Evolutionary conservation across 169 alveolate species (phyloP).

Genomic region (Plasmodium knowlesi): DNA sequence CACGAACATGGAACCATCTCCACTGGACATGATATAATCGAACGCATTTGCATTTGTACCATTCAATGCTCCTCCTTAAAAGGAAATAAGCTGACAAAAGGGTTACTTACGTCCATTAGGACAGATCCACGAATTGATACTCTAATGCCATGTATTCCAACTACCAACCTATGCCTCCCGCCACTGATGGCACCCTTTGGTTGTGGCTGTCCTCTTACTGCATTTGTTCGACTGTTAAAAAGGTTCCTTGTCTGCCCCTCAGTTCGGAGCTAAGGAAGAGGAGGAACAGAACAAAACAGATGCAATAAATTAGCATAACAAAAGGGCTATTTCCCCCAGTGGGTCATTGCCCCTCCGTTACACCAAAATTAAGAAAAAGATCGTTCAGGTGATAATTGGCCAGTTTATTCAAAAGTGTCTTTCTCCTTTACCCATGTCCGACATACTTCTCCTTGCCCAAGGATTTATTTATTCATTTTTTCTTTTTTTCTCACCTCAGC

Average conservation of each 20-base stretch:
- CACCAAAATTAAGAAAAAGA: background rate
- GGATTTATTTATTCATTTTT: background rate
- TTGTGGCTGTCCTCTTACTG: background rate
- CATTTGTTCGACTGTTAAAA: background rate
- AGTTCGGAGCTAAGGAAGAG: background rate
- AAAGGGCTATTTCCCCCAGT: too few species aligned
- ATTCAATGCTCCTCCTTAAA: background rate
- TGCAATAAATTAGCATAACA: background rate
- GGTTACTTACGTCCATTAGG: background rate
- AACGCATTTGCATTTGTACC: background rate
- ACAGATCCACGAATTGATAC: background rate
- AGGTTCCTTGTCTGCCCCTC: background rate
- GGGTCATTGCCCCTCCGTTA: background rate
- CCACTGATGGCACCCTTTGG: background rate
- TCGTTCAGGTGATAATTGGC: background rate
- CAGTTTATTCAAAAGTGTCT: background rate
- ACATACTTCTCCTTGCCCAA: background rate
- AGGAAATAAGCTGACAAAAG: background rate
- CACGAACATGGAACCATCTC: background rate
- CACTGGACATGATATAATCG: background rate
- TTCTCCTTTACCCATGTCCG: background rate
- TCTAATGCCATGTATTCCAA: background rate
- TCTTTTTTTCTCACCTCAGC: background rate
- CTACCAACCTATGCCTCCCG: too few species aligned
- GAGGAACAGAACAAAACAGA: background rate